Base-by-base conservation (phyloP, 129 eudicot genomes). In the Cynara cardunculus region DNA sequence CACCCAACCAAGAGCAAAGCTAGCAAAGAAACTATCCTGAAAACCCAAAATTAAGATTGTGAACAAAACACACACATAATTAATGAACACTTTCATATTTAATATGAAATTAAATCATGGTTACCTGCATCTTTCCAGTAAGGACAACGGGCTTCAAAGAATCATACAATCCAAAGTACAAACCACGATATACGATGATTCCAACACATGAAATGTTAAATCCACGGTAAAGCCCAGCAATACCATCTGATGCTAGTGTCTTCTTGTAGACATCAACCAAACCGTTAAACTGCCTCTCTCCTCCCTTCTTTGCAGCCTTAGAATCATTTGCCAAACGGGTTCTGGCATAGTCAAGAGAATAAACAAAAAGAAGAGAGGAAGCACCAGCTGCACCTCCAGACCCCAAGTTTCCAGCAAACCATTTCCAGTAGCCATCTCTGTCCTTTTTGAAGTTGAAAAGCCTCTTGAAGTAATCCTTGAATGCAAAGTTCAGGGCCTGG, bases 1-100 rank as follows among this genome's bases (percentile, higher is more conserved):
- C 22, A 84, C 76, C 93, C 90, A 89, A 66, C 93, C 93, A 28
- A 89, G 90, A 16, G 87, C 89, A 77, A 89, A 89, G 65, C 93
- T 89, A 74, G 93, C 90, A 62, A 87, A 85, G 89, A 89, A 89
- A 78, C 91, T 89, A 87, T 89, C 91, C 94, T 89, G 91, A 73
- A 77, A 84, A 22, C 0, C 44, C 49, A 73, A 35, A 70, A 37
- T 72, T 24, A 24, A 35, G 12, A 72, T 72, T 19, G 1, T 49
- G 19, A 49, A 5, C 62, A 22, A 13, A 8, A 32, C n/a, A 71
- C 7, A 7, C 25, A 19, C n/a, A 72, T 1, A 35, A 25, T 10
- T 9, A 35, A 21, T 0, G 2, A 56, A 4, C n/a, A 56, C n/a
- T 56, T 5, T n/a, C 9, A 18, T n/a, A 32, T 37, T 7, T 14